Base-by-base conservation (phyloP, 257 asterid species). In the Haberlea rhodopensis region DNA sequence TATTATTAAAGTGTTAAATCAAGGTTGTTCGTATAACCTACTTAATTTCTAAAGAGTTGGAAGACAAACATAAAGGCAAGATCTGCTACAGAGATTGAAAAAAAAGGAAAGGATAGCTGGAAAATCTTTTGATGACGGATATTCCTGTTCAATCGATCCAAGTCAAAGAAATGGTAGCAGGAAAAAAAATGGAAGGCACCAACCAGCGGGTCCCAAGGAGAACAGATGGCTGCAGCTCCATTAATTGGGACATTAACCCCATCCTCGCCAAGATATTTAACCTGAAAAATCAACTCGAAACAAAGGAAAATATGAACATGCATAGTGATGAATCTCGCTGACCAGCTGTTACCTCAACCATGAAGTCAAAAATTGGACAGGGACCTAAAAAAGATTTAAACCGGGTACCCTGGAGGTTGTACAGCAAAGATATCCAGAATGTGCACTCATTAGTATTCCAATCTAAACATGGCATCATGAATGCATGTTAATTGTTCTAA, bases 131-230 rank as follows among this genome's bases (percentile, higher is more conserved):
- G 16, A 26, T 20, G 27, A 28, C 8, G 37, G 21, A 18, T 10
- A 59, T 5, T 3, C 29, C 1, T 1, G 10, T 45, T n/a, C 5
- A 49, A 52, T n/a, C 4, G 13, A 51, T 40, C 55, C 32, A 65
- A 6, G 19, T 16, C 27, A 45, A n/a, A 10, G 18, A 18, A 24
- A 25, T 22, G 26, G 21, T 34, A 23, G 4, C 45, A n/a, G 23
- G 22, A 22, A 43, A 60, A 24, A 21, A 60, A 8, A n/a, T 60
- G 2, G 34, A 60, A 55, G 53, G 51, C 67, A 78, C 96, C 73
- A 51, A 91, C 98, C 97, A 81, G 72, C 79, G 84, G 95, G 83
- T 89, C 98, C 98, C 98, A 91, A 65, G 98, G 87, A 68, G 89
- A 89, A 75, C 97, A 91, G 52, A 91, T 78, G 63, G 97, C 88